Percentiles rank a stretch among this genome's conserved stretches.
Conservation (phyloP, 2,329 filamentous ascomycete genomes). For the Chrysoporthe austroafricana region DNA sequence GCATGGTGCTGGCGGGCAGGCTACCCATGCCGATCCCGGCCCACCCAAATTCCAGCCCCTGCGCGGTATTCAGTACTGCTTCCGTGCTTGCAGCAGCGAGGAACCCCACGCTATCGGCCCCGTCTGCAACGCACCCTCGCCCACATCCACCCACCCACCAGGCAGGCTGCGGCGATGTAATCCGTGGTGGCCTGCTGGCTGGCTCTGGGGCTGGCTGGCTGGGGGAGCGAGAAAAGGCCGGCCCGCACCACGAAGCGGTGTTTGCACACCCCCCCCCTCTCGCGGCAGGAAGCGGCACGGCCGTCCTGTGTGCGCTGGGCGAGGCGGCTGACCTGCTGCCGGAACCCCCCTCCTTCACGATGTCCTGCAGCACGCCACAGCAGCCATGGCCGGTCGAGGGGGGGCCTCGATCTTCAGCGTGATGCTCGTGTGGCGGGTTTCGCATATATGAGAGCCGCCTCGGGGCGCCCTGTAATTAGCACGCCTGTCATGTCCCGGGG, state of each 20-base stretch:
- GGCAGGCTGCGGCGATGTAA: background rate
- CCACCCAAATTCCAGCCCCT: slow-evolving; percentile 7
- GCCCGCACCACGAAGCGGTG: background rate
- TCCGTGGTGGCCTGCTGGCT: background rate
- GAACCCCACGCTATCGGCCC: slow-evolving; percentile 22
- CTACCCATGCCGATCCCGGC: slow-evolving; percentile 27
- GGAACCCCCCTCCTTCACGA: background rate
- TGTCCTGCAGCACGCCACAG: background rate
- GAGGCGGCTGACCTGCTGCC: background rate
- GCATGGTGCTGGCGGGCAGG: slow-evolving; percentile 9
- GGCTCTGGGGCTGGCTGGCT: no score
- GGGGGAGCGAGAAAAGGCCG: background rate
- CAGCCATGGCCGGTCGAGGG: background rate
- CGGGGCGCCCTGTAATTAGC: background rate
- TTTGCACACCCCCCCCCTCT: no score
- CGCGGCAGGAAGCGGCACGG: no score
- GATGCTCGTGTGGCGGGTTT: background rate
- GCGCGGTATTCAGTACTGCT: slow-evolving; percentile 17
- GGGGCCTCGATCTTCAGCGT: background rate
- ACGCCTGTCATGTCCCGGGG: slow-evolving; percentile 4
- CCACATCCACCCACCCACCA: slow-evolving; percentile 12
- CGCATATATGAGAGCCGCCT: background rate
- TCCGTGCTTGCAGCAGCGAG: slow-evolving; percentile 22
- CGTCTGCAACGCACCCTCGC: slow-evolving; percentile 15
- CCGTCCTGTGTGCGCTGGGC: background rate